A percentile compares a stretch with the other conserved stretches of the same genome.
These are phyloP conservation scores for Tubosaeta sp. DNA, from an alignment of 768 basidiomycete genomes.

Conservation along the genomic window DNA sequence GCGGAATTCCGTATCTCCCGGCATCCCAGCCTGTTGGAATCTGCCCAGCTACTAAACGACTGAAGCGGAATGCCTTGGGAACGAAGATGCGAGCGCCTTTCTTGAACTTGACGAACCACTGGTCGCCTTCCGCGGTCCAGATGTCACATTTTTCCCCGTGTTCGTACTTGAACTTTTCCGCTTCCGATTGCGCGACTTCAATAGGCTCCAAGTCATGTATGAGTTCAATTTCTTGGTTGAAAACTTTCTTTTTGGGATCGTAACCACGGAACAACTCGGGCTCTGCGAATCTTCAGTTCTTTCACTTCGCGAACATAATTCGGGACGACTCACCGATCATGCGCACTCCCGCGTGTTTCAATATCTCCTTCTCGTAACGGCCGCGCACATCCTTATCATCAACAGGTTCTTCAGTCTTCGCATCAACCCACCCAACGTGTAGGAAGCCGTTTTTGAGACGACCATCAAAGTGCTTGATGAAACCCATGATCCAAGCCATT, in stretches of 20 bases:
- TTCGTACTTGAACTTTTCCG: slow-evolving; percentile 92
- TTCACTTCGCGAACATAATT: neutral
- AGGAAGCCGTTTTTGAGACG: slow-evolving; percentile 89
- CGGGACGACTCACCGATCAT: slow-evolving; percentile 70
- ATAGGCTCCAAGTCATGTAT: slow-evolving; percentile 95
- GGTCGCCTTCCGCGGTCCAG: slow-evolving; percentile 88
- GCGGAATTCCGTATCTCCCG: slow-evolving; percentile 93
- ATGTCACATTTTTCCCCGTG: slow-evolving; percentile 96
- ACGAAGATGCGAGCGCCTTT: slow-evolving; percentile 91
- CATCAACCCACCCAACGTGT: slow-evolving; percentile 98
- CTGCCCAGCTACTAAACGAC: slow-evolving; percentile 91
- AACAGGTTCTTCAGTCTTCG: slow-evolving; percentile 87
- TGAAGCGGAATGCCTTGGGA: slow-evolving; percentile 94
- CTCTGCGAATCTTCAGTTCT: slow-evolving; percentile 47
- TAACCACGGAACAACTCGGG: slow-evolving; percentile 98
- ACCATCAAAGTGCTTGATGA: slow-evolving; percentile 98
- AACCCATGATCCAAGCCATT: slow-evolving; percentile 99
- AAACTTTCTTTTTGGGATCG: slow-evolving; percentile 95
- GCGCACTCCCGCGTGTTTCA: slow-evolving; percentile 87
- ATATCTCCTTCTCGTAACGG: slow-evolving; percentile 91
- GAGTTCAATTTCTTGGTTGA: slow-evolving; percentile 96
- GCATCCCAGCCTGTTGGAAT: slow-evolving; percentile 98
- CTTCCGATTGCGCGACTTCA: slow-evolving; percentile 88
- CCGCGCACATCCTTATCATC: slow-evolving; percentile 97
- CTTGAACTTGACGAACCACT: slow-evolving; percentile 99